Conservation (phyloP, 345 rosid genomes). For the Populus nigra region DNA sequence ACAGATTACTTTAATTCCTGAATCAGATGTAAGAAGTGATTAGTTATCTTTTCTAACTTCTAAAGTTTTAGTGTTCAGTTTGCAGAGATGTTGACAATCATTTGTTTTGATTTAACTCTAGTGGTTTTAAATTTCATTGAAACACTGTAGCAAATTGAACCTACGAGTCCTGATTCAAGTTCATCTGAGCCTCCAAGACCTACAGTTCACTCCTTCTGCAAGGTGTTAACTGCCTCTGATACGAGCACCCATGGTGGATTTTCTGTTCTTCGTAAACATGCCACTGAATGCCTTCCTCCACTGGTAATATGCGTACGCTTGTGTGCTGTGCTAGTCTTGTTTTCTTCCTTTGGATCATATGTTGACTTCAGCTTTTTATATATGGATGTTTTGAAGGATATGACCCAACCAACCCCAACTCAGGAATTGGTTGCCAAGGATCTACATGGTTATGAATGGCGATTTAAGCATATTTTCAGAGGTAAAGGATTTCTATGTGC, state of each 20-base stretch:
- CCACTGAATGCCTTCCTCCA: constrained; percentile 87
- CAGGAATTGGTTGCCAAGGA: constrained; percentile 90
- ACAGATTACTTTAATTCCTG: constrained; percentile 79
- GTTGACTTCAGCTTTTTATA: not conserved
- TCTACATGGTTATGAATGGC: constrained; percentile 92
- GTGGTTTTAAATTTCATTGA: not conserved
- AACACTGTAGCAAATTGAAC: constrained; percentile 50
- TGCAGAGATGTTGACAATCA: not conserved
- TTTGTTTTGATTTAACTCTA: not conserved
- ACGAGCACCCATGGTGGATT: constrained; percentile 99
- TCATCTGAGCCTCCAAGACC: constrained; percentile 47
- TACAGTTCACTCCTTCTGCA: constrained; percentile 71
- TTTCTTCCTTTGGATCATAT: not conserved
- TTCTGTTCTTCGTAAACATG: constrained; percentile 88
- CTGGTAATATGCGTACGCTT: constrained; percentile 47
- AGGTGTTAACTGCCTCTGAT: constrained; percentile 91
- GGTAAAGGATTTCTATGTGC: constrained; percentile 40
- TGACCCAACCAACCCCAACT: constrained; percentile 82
- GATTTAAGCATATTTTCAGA: constrained; percentile 91
- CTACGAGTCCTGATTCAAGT: constrained; percentile 51
- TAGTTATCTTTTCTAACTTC: not conserved
- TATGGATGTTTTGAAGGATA: constrained; percentile 48
- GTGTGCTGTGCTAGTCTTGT: not conserved
- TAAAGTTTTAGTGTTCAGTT: not conserved
- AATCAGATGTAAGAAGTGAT: constrained; percentile 46